Base-by-base conservation (phyloP, 169 alveolate species). In the Eimeria acervulina region DNA sequence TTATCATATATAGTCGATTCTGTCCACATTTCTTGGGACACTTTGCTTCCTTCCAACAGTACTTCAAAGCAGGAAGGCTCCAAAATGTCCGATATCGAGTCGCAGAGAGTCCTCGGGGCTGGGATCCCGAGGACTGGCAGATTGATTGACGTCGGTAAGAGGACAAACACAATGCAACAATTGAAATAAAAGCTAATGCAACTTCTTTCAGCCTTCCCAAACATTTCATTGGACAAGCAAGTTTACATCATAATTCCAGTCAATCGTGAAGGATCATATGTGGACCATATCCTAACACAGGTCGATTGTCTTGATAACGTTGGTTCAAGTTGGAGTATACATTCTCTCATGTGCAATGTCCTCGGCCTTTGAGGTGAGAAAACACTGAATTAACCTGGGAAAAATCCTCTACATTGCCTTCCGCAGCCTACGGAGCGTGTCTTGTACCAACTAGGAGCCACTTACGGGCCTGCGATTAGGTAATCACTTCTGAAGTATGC, bases 51-150 rank as follows among this genome's bases (percentile, higher is more conserved):
- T 87, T 87, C 93, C 93, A 44, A 38, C 40, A 40, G 81, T 59
- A 59, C 81, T 87, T 55, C 83, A 59, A 87, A 38, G 15, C 80
- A 87, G 93, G 93, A 87, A 87, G 83, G 93, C 83, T 40, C 93
- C 61, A 63, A 87, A 87, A 87, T 87, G 93, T 87, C 93, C 33
- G 93, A 87, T 21, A 87, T 87, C 80, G 93, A 87, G 81, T 87
- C 93, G 1, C 93, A 87, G 93, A 51, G 93, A 87, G 93, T 61
- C 93, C 93, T 87, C 93, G 93, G 93, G 93, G 93, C 93, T 87
- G 93, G 93, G 66, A 51, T 87, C 81, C 93, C 93, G 83, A 55
- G 93, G 93, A 87, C 93, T 40, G 81, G 81, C 81, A 87, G 80
- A 44, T 23, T 87, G 70, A 87, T 87, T 40, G 93, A 87, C 59